Percentiles rank a stretch among this genome's conserved stretches.
These are phyloP conservation scores for Lentinula sp. DNA, from an alignment of 768 basidiomycete genomes.

Conservation along the genomic window DNA sequence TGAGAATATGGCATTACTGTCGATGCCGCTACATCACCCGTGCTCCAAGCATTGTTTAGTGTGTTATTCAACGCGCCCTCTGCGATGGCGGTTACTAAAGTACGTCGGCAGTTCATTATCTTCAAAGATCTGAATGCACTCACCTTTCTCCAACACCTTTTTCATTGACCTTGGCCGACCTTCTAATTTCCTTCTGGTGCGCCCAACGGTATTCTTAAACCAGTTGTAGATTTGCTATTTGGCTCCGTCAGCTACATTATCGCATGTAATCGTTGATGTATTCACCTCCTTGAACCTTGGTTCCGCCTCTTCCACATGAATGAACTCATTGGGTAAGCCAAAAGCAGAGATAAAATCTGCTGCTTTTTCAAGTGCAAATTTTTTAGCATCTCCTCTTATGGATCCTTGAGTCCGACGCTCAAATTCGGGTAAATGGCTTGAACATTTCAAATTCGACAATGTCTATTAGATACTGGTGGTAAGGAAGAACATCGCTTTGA, in stretches of 20 bases:
- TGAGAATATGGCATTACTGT: constrained; percentile 34
- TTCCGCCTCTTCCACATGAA: constrained; percentile 51
- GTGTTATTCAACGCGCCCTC: neutral
- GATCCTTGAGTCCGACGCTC: constrained; percentile 54
- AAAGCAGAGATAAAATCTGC: constrained; percentile 55
- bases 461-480: neutral
- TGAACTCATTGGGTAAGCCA: constrained; percentile 41
- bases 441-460: neutral
- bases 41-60: constrained; percentile 1
- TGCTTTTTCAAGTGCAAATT: constrained; percentile 59
- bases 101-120: neutral
- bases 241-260: constrained; percentile 7
- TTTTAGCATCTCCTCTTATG: constrained; percentile 63
- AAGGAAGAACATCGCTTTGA: constrained; percentile 10
- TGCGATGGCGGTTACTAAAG: neutral
- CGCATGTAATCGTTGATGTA: constrained; percentile 4
- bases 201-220: constrained; percentile 67
- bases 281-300: constrained; percentile 56
- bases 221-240: constrained; percentile 67
- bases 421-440: constrained; percentile 46
- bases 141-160: constrained; percentile 47
- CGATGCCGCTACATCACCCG: constrained; percentile 20
- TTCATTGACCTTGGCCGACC: constrained; percentile 48
- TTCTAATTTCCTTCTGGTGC: constrained; percentile 52
- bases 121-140: neutral